Conservation (phyloP, 1,139 yeast species). For the Pneumocystis carinii region DNA sequence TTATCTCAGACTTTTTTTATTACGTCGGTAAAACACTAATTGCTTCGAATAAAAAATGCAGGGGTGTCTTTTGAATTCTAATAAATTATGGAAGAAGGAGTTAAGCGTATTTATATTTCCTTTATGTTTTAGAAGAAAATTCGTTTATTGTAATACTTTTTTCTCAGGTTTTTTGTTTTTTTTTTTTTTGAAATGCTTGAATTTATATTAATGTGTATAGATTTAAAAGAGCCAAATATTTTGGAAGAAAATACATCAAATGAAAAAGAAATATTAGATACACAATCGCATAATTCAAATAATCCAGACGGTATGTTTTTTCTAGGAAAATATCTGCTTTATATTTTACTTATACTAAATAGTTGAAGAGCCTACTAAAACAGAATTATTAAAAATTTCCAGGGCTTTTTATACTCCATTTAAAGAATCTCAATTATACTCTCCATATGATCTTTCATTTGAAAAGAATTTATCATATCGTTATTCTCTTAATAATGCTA, state of each 20-base stretch:
- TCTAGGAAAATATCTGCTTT: neutral
- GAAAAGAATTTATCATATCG: neutral
- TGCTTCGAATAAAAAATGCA: neutral
- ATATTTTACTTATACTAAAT: neutral
- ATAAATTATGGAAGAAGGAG: too few relatives aligned
- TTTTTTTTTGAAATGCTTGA: too few relatives aligned
- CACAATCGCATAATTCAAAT: neutral
- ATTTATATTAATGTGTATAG: neutral
- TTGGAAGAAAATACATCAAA: neutral
- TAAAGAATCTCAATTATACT: neutral
- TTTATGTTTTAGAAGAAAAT: neutral
- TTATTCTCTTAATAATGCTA: neutral
- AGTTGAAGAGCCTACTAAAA: neutral
- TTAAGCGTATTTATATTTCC: neutral
- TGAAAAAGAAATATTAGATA: neutral
- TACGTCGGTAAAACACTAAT: neutral
- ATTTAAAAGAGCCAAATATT: neutral
- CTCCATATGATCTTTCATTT: neutral
- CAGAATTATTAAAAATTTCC: neutral
- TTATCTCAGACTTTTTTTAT: neutral
- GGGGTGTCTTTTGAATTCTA: too few relatives aligned
- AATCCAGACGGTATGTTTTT: neutral
- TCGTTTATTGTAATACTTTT: too few relatives aligned
- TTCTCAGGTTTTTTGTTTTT: too few relatives aligned
- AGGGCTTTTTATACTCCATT: neutral